A percentile compares a stretch with the other conserved stretches of the same genome.
Evolutionary conservation across 139 green algal genomes (phyloP).

Genomic region (Auxenochlorella pyrenoidosa): DNA sequence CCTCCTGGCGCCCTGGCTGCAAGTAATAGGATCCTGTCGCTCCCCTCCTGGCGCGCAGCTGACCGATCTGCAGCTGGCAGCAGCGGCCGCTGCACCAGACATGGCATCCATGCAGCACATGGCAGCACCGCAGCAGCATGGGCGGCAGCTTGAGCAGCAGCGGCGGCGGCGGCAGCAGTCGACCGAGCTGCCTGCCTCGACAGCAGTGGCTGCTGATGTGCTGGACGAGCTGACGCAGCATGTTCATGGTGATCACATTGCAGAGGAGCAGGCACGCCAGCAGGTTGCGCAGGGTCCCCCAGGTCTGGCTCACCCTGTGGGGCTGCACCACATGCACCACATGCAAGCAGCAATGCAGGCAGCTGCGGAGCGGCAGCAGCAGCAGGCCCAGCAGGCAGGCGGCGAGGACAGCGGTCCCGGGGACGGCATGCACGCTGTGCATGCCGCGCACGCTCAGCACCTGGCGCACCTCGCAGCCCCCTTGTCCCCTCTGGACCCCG

Average conservation of each 20-base stretch:
- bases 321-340: not conserved
- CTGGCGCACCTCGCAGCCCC: not conserved
- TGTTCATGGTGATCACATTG: not conserved
- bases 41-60: not conserved
- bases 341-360: not conserved
- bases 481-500: not conserved
- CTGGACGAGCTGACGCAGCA: not conserved
- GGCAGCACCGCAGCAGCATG: not conserved
- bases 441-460: not conserved
- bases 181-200: not conserved
- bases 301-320: too few relatives aligned
- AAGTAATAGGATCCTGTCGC: not conserved
- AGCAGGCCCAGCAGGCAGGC: not conserved
- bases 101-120: not conserved
- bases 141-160: not conserved
- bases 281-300: not conserved
- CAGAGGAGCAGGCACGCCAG: not conserved
- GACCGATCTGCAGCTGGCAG: not conserved
- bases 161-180: not conserved
- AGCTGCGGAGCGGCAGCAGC: not conserved
- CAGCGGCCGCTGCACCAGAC: not conserved
- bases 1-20: not conserved
- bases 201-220: not conserved
- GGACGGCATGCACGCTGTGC: not conserved
- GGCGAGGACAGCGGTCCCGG: too few relatives aligned